phyloP scores from a whole-genome alignment of 228 moss, liverwort and hornwort genomes.

The Sphagnum fallax region DNA sequence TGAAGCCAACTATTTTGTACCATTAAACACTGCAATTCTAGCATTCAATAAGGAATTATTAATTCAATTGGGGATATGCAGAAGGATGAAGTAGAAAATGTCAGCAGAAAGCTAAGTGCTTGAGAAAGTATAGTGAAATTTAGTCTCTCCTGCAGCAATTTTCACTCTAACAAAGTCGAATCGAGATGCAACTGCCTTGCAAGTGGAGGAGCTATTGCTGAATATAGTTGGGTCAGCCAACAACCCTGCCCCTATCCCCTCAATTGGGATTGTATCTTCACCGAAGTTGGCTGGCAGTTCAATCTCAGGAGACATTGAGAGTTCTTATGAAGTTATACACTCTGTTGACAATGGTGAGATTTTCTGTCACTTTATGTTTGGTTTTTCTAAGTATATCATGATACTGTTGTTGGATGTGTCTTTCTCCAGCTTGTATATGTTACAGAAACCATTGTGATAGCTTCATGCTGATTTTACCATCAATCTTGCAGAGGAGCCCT shows the following conservation, averaged over 20 bases:
- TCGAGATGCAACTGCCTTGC: slow-evolving; percentile 64
- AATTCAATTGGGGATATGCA: too few species aligned
- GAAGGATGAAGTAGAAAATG: too few species aligned
- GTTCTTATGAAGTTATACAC: slow-evolving; percentile 1
- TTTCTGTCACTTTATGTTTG: background rate
- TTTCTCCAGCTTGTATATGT: background rate
- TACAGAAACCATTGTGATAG: background rate
- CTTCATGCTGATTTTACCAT: background rate
- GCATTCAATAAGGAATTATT: background rate
- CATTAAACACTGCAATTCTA: background rate
- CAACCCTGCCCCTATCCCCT: slow-evolving; percentile 12
- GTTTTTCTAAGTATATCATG: background rate
- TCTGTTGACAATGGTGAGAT: slow-evolving; percentile 2
- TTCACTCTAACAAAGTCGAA: slow-evolving; percentile 78
- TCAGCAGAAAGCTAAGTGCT: background rate
- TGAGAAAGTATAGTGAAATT: background rate
- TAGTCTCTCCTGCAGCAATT: slow-evolving; percentile 27
- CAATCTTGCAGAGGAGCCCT: slow-evolving; percentile 7
- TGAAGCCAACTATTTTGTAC: too few species aligned
- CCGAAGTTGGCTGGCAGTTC: slow-evolving; percentile 13
- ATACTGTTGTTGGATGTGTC: background rate
- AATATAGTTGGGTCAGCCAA: slow-evolving; percentile 60
- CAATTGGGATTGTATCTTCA: slow-evolving; percentile 19
- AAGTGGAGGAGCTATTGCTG: slow-evolving; percentile 76
- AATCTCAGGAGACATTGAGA: slow-evolving; percentile 7